Conservation (phyloP, 2,329 filamentous ascomycete species). For the Lasiodiplodia gonubiensis region DNA sequence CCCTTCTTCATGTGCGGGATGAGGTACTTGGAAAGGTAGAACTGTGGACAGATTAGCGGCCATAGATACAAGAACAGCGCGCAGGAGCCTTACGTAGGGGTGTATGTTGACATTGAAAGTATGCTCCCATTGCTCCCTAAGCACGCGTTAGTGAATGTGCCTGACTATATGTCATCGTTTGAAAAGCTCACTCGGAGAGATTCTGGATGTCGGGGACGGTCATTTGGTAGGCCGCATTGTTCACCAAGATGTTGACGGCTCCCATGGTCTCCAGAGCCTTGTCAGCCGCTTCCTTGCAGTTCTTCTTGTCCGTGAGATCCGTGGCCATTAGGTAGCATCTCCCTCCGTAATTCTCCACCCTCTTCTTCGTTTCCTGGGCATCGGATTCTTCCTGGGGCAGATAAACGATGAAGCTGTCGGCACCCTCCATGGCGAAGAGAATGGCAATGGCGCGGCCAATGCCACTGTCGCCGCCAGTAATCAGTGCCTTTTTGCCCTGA, state of each 20-base stretch:
- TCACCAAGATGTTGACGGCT: constrained; percentile 73
- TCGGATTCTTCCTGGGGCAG: constrained; percentile 77
- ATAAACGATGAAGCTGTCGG: constrained; percentile 74
- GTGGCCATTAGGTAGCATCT: constrained; percentile 69
- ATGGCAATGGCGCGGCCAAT: constrained; percentile 79
- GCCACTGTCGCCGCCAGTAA: constrained; percentile 80
- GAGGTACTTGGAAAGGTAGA: constrained; percentile 79
- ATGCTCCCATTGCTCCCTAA: constrained; percentile 75
- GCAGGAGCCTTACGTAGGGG: constrained; percentile 54
- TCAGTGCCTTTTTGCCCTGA: constrained; percentile 74
- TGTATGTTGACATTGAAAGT: constrained; percentile 87
- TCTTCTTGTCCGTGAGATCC: constrained; percentile 68
- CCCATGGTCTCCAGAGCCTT: constrained; percentile 70
- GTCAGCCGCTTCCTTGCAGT: constrained; percentile 73
- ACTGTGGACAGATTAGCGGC: constrained; percentile 41
- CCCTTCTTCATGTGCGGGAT: constrained; percentile 77
- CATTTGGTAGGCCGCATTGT: constrained; percentile 79
- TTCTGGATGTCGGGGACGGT: constrained; percentile 74
- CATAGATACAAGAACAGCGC: no score
- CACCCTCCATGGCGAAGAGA: constrained; percentile 81
- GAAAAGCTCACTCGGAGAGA: constrained; percentile 64
- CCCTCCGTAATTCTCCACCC: constrained; percentile 69
- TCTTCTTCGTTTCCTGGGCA: constrained; percentile 73
- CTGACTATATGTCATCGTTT: background rate
- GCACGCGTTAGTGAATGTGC: constrained; percentile 31